These are phyloP conservation scores for Butyriboletus appendiculatus DNA, from an alignment of 1,284 basidiomycete species.

Conservation along the genomic window DNA sequence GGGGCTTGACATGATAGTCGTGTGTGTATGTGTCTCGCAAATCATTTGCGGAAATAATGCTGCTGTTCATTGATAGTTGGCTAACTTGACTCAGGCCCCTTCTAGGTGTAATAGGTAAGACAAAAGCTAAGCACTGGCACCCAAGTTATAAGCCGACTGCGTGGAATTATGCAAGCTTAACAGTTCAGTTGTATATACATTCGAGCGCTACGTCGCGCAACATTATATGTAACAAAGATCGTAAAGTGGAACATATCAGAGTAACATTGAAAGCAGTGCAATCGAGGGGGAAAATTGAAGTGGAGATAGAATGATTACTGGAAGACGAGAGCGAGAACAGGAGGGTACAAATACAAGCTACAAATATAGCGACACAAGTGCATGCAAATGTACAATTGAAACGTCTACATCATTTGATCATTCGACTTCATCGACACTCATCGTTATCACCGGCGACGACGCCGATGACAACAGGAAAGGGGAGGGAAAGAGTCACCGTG, in stretches of 20 bases:
- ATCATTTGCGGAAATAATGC: neutral
- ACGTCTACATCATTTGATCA: neutral
- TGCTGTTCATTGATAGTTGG: too few species aligned
- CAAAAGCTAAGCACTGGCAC: too few species aligned
- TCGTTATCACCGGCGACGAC: neutral
- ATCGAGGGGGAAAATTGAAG: neutral
- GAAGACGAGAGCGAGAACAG: neutral
- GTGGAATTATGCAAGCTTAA: neutral
- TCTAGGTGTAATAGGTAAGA: too few species aligned
- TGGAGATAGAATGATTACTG: too few species aligned
- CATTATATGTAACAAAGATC: neutral
- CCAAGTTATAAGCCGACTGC: too few species aligned
- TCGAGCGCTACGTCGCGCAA: too few species aligned
- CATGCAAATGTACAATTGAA: neutral
- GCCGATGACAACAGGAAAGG: neutral
- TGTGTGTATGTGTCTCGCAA: neutral
- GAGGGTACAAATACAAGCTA: neutral
- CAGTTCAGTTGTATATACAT: neutral
- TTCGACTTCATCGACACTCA: neutral
- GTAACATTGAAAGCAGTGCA: neutral
- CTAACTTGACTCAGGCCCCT: too few species aligned
- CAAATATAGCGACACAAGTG: neutral
- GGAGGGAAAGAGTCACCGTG: slow-evolving; percentile 6
- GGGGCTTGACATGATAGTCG: too few species aligned
- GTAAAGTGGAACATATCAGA: neutral